Conservation (phyloP, 2,329 filamentous ascomycete species). For the Ascochyta koolunga region DNA sequence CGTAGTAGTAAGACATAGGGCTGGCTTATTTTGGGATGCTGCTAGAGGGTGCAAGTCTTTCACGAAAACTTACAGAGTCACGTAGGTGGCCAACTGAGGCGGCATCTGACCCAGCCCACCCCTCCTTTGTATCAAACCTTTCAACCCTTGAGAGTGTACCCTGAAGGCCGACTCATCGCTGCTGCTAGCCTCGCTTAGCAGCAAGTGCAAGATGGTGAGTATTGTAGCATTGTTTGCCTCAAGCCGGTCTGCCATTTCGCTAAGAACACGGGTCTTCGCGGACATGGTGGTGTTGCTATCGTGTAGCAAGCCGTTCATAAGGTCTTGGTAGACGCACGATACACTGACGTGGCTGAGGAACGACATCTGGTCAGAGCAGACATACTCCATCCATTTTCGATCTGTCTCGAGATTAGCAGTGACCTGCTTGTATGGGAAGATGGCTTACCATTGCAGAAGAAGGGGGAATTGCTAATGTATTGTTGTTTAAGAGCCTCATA, state of each 20-base stretch:
- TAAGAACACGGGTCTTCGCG: slow-evolving; percentile 40
- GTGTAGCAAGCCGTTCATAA: slow-evolving; percentile 33
- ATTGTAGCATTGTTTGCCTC: slow-evolving; percentile 39
- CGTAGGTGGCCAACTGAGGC: slow-evolving; percentile 28
- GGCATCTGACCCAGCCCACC: slow-evolving; percentile 28
- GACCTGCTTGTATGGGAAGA: too few species aligned
- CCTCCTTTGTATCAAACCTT: slow-evolving; percentile 34
- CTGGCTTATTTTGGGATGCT: too few species aligned
- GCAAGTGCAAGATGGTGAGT: slow-evolving; percentile 40
- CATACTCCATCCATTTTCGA: slow-evolving; percentile 33
- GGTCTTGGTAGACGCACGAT: slow-evolving; percentile 42
- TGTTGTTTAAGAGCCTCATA: slow-evolving; percentile 30
- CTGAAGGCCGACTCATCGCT: slow-evolving; percentile 38
- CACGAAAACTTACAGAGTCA: slow-evolving; percentile 35
- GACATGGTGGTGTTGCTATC: slow-evolving; percentile 41
- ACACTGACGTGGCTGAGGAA: slow-evolving; percentile 44
- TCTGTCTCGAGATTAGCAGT: slow-evolving; percentile 22
- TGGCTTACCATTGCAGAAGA: slow-evolving; percentile 31
- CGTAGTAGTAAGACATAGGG: too few species aligned
- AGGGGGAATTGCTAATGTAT: slow-evolving; percentile 29
- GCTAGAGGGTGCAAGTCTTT: not conserved
- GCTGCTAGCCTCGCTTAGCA: slow-evolving; percentile 40
- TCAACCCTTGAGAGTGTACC: slow-evolving; percentile 38
- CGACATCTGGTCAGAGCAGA: slow-evolving; percentile 38
- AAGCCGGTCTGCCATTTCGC: slow-evolving; percentile 35